These are phyloP conservation scores for Carpinus viminea DNA, from an alignment of 306 rosid species.

Conservation along the genomic window DNA sequence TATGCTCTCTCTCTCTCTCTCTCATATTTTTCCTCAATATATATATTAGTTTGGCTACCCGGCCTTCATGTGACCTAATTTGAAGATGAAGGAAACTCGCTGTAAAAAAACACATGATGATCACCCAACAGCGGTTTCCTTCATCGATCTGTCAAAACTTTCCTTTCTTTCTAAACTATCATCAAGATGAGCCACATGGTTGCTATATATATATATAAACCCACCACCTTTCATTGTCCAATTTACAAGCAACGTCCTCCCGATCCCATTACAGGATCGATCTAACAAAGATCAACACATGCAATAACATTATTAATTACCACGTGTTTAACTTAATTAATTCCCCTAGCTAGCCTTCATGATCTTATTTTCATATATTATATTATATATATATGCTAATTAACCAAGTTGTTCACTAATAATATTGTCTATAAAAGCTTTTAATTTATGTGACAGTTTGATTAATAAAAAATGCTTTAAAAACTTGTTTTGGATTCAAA, in stretches of 20 bases:
- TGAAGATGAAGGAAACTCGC: conserved; percentile 51
- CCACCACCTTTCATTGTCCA: conserved; percentile 39
- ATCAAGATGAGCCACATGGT: conserved; percentile 71
- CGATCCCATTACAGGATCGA: conserved; percentile 18
- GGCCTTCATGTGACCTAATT: conserved; percentile 42
- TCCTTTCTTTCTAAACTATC: conserved; percentile 64
- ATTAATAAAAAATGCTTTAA: no score
- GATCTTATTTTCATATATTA: neutral
- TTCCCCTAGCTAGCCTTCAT: neutral
- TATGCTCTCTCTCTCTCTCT: neutral
- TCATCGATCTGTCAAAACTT: conserved; percentile 34
- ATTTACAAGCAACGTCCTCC: conserved; percentile 51
- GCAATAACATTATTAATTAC: conserved; percentile 40
- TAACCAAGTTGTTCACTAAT: no score
- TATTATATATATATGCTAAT: no score
- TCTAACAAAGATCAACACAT: conserved; percentile 42
- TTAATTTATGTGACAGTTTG: neutral
- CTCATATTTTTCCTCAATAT: neutral
- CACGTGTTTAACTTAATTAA: conserved; percentile 25
- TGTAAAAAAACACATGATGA: conserved; percentile 35
- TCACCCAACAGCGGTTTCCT: conserved; percentile 38
- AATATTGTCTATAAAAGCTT: neutral
- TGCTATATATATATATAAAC: conserved; percentile 21
- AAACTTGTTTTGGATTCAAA: no score
- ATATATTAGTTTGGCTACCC: conserved; percentile 14